Conservation (phyloP, 2,329 filamentous ascomycete species). For the Byssothecium circinans region DNA sequence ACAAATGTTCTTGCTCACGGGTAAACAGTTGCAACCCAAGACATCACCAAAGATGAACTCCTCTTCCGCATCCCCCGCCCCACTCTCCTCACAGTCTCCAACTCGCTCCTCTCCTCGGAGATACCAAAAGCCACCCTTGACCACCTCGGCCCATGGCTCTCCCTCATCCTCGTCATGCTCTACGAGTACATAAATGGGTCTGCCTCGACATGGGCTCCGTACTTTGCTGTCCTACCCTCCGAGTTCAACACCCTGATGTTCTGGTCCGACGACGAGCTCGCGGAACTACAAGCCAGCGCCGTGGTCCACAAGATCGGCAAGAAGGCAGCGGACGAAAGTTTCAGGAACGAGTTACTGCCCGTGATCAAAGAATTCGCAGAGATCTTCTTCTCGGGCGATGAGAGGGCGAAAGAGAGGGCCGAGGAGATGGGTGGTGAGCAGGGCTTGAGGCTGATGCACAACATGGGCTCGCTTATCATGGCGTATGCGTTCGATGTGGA, state of each 20-base stretch:
- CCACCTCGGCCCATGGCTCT: conserved; percentile 52
- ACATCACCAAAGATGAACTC: conserved; percentile 73
- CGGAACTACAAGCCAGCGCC: conserved; percentile 73
- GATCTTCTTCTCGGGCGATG: conserved; percentile 45
- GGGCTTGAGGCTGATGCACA: conserved; percentile 65
- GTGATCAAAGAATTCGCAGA: conserved; percentile 48
- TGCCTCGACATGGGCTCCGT: conserved; percentile 72
- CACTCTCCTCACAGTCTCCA: conserved; percentile 71
- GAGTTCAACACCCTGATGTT: conserved; percentile 87
- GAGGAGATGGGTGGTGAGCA: conserved; percentile 50
- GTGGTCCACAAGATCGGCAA: conserved; percentile 78
- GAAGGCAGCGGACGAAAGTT: conserved; percentile 68
- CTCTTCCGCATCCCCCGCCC: conserved; percentile 78
- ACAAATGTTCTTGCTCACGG: conserved; percentile 16
- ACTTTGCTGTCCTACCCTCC: conserved; percentile 72
- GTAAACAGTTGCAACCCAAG: conserved; percentile 64
- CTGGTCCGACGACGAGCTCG: conserved; percentile 72
- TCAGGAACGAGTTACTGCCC: conserved; percentile 60
- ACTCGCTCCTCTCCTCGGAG: conserved; percentile 65
- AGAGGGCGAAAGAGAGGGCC: conserved; percentile 30
- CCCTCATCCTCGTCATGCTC: conserved; percentile 76
- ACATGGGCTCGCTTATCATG: conserved; percentile 88
- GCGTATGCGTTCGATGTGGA: conserved; percentile 87
- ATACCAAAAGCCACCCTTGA: conserved; percentile 45
- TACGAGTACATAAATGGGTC: conserved; percentile 67